Base-by-base conservation (phyloP, 2,329 filamentous ascomycete genomes). In the Phialophora tarda region DNA sequence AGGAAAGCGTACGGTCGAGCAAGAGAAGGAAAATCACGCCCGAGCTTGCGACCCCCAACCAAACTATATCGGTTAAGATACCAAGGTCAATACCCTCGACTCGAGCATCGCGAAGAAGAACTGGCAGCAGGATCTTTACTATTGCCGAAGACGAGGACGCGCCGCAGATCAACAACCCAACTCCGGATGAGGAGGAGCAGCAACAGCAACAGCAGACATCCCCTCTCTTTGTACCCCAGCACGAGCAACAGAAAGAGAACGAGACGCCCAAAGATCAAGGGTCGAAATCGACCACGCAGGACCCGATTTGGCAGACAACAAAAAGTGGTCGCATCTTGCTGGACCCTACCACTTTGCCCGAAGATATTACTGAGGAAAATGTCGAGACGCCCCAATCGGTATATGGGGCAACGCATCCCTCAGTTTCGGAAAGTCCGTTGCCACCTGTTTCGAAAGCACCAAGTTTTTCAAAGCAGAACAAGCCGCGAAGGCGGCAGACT, bases 21-120 rank as follows among this genome's bases (percentile, higher is more conserved):
- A 70, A 71, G 61, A 65, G 69, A 53, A 67, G 69, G 54, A 56
- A 65, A 60, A 47, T 66, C 17, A 68, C 68, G 17, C 44, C 48
- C 21, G 24, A 56, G 17, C n/a, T 53, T 7, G 32, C 24, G 24
- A 62, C 60, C 3, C 64, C 67, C 2, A 44, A 26, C 12, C 59
- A 57, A 38, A 34, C 26, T 34, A 12, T 34, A 4, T 23, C 26
- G 7, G 12, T 28, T 8, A 34, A 38, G 12, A 61, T 24, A 11
- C 23, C 44, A 14, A 28, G 12, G 17, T 14, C 54, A 21, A 38
- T 21, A 50, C 32, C 48, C 24, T 54, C 68, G 26, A 59, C n/a
- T 17, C 30, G 56, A 50, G 24, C 56, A 41, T 66, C 63, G 4
- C 17, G 34, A n/a, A 68, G 63, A 51, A 51, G 50, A 51, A 57